These are phyloP conservation scores for Tephrocybe sp. DNA, from an alignment of 768 basidiomycete species.

Conservation along the genomic window DNA sequence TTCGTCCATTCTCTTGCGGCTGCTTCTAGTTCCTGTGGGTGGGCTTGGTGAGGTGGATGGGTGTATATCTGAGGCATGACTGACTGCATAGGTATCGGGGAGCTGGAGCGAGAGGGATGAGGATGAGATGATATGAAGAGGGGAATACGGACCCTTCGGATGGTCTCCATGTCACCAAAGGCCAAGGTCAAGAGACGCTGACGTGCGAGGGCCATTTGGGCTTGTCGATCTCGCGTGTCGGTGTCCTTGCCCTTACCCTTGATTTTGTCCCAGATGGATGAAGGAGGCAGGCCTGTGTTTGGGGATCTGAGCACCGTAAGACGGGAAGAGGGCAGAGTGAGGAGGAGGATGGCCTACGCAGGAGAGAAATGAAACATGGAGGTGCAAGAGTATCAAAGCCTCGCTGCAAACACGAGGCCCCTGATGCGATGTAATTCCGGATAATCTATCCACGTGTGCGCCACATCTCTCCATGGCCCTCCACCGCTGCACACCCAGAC, in stretches of 20 bases:
- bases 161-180: slow-evolving; percentile 84
- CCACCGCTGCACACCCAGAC: slow-evolving; percentile 24
- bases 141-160: slow-evolving; percentile 55
- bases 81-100: slow-evolving; percentile 62
- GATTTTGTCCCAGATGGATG: slow-evolving; percentile 64
- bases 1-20: slow-evolving; percentile 85
- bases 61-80: slow-evolving; percentile 23
- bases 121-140: slow-evolving; percentile 5
- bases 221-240: slow-evolving; percentile 51
- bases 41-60: slow-evolving; percentile 8
- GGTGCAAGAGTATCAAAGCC: too few relatives aligned
- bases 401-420: slow-evolving; percentile 67
- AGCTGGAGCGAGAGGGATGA: slow-evolving; percentile 40
- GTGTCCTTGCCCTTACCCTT: slow-evolving; percentile 69
- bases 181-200: slow-evolving; percentile 79
- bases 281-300: slow-evolving; percentile 55
- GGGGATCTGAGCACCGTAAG: slow-evolving; percentile 53
- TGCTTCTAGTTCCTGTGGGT: slow-evolving; percentile 68
- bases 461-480: slow-evolving; percentile 48
- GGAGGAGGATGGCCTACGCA: slow-evolving; percentile 51
- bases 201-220: slow-evolving; percentile 67
- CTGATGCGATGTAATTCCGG: too few relatives aligned
- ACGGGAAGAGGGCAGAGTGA: slow-evolving; percentile 20
- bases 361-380: slow-evolving; percentile 80
- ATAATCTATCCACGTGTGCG: too few relatives aligned